Base-by-base conservation (phyloP, 306 rosid genomes). In the Fragaria iinumae region DNA sequence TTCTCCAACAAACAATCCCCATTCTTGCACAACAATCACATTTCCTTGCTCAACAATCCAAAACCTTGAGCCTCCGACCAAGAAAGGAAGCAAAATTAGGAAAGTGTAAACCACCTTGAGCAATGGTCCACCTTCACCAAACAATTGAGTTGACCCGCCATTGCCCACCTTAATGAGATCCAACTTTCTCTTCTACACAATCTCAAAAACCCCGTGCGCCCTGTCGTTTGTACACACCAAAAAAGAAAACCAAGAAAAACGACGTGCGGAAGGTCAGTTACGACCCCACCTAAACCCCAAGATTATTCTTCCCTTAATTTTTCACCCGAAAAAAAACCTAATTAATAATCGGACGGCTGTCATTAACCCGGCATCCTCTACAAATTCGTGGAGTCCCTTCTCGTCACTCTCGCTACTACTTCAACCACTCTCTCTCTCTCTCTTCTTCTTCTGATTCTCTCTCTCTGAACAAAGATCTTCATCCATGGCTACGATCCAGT, bases 401-500 rank as follows among this genome's bases (percentile, higher is more conserved):
- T 39, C 36, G 2, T 49, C 45, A 43, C 14, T 73, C 66, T 50
- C 73, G 52, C 49, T 0, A 14, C n/a, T 71, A 55, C 50, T 43
- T 36, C 38, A 4, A 64, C 59, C 41, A 44, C 41, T 38, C 41
- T 39, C 8, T 38, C 41, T 38, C 75, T 21, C 75, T 5, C 44
- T 25, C 32, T 1, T 67, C 0, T 57, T 14, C 64, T 56, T 17
- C 45, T 11, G 5, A 6, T 16, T 5, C 66, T 67, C 11, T 62
- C n/a, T 74, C 48, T 67, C 57, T 64, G 43, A 66, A 2, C 10
- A 38, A 85, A 80, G 81, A 87, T 81, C 14, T 39, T 11, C 48
- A 14, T 60, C 76, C 17, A 92, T 91, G 97, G 96, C 92, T 23
- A 74, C 91, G 18, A 95, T 92, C 72, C n/a, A 34, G 9, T 50